Percentiles rank a stretch among this genome's conserved stretches.
phyloP scores from a whole-genome alignment of 306 rosid genomes.

The Arachis hypogaea region DNA sequence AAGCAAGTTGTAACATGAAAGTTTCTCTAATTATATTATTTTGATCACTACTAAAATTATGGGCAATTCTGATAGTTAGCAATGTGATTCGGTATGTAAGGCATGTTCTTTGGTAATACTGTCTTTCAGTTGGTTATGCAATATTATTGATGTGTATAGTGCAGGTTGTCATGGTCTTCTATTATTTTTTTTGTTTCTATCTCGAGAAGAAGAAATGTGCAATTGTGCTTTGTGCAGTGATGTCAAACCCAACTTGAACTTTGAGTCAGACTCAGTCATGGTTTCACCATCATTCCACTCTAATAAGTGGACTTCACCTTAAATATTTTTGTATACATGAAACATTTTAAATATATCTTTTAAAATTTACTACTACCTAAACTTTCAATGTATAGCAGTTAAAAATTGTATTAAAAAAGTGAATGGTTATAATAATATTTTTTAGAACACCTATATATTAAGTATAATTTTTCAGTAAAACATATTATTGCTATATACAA shows the following conservation, averaged over 20 bases:
- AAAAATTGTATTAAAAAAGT: too few species aligned
- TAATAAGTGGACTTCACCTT: not conserved
- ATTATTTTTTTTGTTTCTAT: constrained; percentile 45
- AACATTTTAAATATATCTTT: too few species aligned
- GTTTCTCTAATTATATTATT: constrained; percentile 29
- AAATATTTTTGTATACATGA: too few species aligned
- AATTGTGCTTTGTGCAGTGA: constrained; percentile 31
- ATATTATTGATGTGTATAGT: constrained; percentile 30
- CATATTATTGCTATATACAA: not conserved
- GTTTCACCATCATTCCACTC: constrained; percentile 29
- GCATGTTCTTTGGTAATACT: constrained; percentile 43
- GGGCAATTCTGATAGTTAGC: constrained; percentile 46
- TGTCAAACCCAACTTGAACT: constrained; percentile 38
- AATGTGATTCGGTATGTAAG: constrained; percentile 42
- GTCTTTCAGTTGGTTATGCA: constrained; percentile 15
- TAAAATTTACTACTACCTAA: too few species aligned
- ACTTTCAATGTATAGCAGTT: too few species aligned
- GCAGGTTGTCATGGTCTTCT: constrained; percentile 53
- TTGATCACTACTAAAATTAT: constrained; percentile 40
- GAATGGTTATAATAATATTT: too few species aligned
- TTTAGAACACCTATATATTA: too few species aligned
- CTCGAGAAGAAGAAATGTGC: constrained; percentile 33
- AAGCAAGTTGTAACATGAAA: constrained; percentile 44
- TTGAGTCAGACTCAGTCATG: constrained; percentile 38
- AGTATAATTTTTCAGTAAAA: not conserved